Evolutionary conservation across 495 filamentous ascomycete species (phyloP), one percentile per base, ranked within the genome.

Genomic region (Podospora conica): DNA sequence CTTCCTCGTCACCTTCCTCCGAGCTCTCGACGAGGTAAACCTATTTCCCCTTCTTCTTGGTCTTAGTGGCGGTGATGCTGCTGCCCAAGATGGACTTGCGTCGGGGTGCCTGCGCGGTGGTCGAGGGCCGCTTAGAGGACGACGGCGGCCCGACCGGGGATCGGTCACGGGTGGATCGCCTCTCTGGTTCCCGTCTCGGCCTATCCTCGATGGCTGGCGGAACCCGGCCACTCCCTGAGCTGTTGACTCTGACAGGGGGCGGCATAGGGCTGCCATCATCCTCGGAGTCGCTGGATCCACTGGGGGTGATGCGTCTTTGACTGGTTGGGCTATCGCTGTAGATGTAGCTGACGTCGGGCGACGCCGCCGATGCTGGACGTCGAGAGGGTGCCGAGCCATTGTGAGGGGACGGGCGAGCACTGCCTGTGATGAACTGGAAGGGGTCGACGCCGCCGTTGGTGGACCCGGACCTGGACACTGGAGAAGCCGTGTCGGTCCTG

Each of bases 361-460:
- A 15, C 18, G 10, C 20, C n/a, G 9, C 10, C 24, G 40, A 55
- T 23, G 53, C 9, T 59, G 64, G 20, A 55, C 63, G 4, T 67
- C 68, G 53, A 55, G 27, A 55, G 64, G 57, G 7, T 59, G 63
- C 57, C 31, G 60, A 60, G 4, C 67, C 71, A 21, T 63, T 25
- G 25, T 71, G 69, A 61, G 77, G 76, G 3, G 74, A 55, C 12
- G 71, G 69, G 15, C 68, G 72, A n/a, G 71, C 57, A 10, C 77
- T 77, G 18, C 53, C 73, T 5, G 74, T 79, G 69, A 80, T 77
- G 67, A 73, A 82, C 57, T 77, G 77, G 58, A 82, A 81, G 2
- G 78, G 75, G 61, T 80, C 77, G 24, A 64, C 48, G 18, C 9
- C 23, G 27, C 55, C 48, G 10, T 70, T 63, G 21, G 62, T 53